Percentiles rank a stretch among this genome's conserved stretches.
phyloP scores from a whole-genome alignment of 179 eudicot species.

The Amaranthus tricolor region DNA sequence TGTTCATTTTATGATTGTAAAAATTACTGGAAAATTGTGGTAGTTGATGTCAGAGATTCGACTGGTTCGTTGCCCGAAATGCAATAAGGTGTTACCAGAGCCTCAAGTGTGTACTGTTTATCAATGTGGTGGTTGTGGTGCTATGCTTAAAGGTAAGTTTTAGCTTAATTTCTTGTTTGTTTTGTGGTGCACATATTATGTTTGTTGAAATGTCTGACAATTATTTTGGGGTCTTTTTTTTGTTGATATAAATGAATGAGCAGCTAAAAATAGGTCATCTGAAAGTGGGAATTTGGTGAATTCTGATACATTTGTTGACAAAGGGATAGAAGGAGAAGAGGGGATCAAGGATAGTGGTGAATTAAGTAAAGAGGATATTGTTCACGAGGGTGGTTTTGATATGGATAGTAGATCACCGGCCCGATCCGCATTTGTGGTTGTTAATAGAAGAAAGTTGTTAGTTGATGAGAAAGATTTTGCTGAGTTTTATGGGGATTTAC shows the following conservation, averaged over 20 bases:
- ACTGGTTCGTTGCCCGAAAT: conserved; percentile 80
- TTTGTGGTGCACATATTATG: conserved; percentile 16
- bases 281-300: conserved; percentile 14
- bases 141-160: conserved; percentile 60
- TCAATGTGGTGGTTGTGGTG: conserved; percentile 86
- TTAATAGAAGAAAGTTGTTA: conserved; percentile 13
- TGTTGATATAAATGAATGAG: conserved; percentile 16
- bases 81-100: conserved; percentile 73
- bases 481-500: conserved; percentile 27
- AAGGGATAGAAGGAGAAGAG: conserved; percentile 25
- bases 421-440: conserved; percentile 27
- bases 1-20: neutral
- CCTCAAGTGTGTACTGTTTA: conserved; percentile 56
- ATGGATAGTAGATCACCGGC: conserved; percentile 34
- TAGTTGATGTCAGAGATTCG: conserved; percentile 32
- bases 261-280: conserved; percentile 25
- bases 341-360: conserved; percentile 17
- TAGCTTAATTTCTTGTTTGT: neutral
- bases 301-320: conserved; percentile 16
- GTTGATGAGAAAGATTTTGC: conserved; percentile 10
- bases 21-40: neutral
- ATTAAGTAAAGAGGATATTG: conserved; percentile 18
- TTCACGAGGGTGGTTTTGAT: conserved; percentile 26
- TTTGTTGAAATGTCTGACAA: conserved; percentile 26
- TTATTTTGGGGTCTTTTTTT: conserved; percentile 5